Conservation (phyloP, 1,139 yeast genomes). For the Lodderomyces theae region DNA sequence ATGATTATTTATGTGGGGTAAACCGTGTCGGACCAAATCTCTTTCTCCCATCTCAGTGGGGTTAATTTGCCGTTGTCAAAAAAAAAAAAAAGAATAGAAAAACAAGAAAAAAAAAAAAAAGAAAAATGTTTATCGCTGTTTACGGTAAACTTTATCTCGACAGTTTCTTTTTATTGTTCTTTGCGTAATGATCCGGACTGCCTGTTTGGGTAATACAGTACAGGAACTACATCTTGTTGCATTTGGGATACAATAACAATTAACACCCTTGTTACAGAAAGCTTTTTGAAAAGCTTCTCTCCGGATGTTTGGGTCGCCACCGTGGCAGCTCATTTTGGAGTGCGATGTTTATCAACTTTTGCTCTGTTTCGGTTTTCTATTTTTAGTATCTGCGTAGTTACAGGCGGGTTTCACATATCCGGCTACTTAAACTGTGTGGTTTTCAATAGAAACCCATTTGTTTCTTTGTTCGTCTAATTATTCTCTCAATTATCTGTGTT, state of each 20-base stretch:
- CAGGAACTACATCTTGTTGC: not conserved
- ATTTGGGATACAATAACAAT: not conserved
- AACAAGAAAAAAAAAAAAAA: no score
- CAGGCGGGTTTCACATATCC: no score
- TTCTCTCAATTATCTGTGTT: no score
- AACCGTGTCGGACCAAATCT: not conserved
- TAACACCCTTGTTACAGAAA: no score
- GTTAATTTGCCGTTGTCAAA: no score
- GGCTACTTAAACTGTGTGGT: no score
- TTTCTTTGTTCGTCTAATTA: not conserved
- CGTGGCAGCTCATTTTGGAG: no score
- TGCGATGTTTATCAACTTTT: no score
- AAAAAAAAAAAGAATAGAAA: no score
- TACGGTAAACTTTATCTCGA: not conserved
- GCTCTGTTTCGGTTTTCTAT: no score
- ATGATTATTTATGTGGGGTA: not conserved
- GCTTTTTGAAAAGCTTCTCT: not conserved
- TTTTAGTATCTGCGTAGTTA: no score
- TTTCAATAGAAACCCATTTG: not conserved
- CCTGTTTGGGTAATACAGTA: not conserved
- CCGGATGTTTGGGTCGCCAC: not conserved
- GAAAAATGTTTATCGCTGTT: not conserved
- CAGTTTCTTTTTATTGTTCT: not conserved
- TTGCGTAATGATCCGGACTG: conserved; percentile 1
- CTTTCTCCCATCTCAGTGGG: no score